Conservation (phyloP, 139 green algal genomes). For the Chlamydomonas sphaeroides region DNA sequence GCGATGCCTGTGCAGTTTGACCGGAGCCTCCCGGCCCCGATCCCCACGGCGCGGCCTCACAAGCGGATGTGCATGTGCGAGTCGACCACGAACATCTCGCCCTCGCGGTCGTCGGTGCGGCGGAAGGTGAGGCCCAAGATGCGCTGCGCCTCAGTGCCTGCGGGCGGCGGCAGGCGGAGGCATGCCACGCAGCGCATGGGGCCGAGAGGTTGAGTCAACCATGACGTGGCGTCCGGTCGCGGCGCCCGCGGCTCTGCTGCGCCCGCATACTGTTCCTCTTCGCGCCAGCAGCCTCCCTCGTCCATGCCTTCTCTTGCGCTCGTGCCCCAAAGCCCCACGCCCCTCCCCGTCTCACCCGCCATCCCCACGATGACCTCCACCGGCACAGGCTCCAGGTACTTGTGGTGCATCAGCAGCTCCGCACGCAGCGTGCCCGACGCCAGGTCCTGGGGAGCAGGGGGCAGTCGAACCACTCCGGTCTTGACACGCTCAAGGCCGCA, state of each 20-base stretch:
- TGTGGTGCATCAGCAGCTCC: constrained; percentile 22
- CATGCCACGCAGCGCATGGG: too few species aligned
- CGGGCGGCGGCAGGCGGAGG: background rate
- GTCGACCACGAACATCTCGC: constrained; percentile 46
- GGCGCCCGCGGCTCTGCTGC: background rate
- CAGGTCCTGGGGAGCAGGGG: background rate
- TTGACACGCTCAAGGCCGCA: too few species aligned
- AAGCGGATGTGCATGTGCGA: constrained; percentile 41
- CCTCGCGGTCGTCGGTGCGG: constrained; percentile 32
- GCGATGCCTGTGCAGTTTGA: constrained; percentile 24
- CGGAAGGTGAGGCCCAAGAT: constrained; percentile 34
- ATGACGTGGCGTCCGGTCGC: too few species aligned
- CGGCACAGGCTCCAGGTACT: constrained; percentile 7
- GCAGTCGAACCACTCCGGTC: too few species aligned
- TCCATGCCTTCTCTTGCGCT: too few species aligned
- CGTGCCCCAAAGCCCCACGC: background rate
- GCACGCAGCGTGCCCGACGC: background rate
- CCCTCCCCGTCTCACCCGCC: background rate
- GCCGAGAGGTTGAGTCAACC: too few species aligned
- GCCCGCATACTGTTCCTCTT: background rate
- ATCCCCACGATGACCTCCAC: background rate
- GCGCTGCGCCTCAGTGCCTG: constrained; percentile 43
- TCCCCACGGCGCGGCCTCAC: too few species aligned
- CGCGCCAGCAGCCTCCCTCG: background rate
- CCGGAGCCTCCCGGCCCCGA: constrained; percentile 20